Evolutionary conservation across 225 moss, liverwort and hornwort species (phyloP).

Genomic region (Marchantia polymorpha): DNA sequence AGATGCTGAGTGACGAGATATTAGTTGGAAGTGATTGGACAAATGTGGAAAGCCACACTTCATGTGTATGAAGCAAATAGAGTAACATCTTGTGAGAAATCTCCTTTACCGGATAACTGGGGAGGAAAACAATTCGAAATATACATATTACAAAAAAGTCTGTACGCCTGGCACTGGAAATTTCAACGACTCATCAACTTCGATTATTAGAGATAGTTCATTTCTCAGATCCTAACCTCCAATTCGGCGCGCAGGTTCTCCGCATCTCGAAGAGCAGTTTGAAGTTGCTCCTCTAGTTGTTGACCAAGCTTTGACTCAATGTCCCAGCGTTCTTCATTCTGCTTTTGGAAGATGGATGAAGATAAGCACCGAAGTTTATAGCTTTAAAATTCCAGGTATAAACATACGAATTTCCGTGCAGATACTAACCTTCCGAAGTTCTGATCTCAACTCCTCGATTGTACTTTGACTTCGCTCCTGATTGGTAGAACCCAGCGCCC

Average conservation of each 20-base stretch:
- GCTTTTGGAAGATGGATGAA: neutral
- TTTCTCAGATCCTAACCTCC: conserved; percentile 64
- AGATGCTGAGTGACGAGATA: no score
- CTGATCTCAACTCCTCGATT: conserved; percentile 40
- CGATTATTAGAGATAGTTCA: no score
- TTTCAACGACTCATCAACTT: no score
- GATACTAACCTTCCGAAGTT: conserved; percentile 44
- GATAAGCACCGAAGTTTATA: neutral
- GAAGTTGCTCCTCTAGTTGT: conserved; percentile 52
- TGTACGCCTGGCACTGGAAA: no score
- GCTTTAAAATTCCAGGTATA: no score
- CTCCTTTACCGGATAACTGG: no score
- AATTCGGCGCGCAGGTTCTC: conserved; percentile 53
- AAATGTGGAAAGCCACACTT: no score
- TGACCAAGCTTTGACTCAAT: conserved; percentile 38
- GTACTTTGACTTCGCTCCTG: conserved; percentile 8
- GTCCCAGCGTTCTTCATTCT: conserved; percentile 50
- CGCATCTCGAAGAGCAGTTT: conserved; percentile 50
- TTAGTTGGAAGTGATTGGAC: no score
- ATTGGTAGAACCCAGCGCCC: neutral
- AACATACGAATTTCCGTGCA: neutral
- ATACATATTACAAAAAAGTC: no score
- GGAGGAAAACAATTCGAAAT: no score
- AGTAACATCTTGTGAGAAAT: no score
- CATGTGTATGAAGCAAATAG: no score